Evolutionary conservation across 352 stramenopile species (phyloP).

Genomic region (Vaucheria bursata): DNA sequence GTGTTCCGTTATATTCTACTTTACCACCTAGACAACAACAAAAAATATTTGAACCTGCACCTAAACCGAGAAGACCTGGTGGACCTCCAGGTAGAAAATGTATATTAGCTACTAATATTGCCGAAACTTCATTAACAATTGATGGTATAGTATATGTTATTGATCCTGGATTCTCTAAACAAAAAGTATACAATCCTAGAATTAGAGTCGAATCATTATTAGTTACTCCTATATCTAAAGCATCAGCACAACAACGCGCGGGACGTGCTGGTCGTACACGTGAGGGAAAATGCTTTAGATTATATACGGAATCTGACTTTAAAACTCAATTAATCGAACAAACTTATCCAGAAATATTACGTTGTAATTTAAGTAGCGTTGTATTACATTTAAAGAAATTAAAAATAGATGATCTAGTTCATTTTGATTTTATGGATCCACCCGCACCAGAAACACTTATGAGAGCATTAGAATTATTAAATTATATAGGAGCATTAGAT

Average conservation of each 20-base stretch:
- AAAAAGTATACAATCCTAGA: constrained; percentile 98
- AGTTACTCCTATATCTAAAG: constrained; percentile 91
- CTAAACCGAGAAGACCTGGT: constrained; percentile 59
- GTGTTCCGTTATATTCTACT: too few relatives aligned
- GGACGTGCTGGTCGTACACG: constrained; percentile 82
- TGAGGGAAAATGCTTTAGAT: constrained; percentile 93
- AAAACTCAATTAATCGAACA: constrained; percentile 92
- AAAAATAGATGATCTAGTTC: constrained; percentile 91
- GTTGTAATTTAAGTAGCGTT: constrained; percentile 62
- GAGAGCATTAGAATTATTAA: constrained; percentile 92
- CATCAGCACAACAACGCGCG: constrained; percentile 82
- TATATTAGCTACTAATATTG: constrained; percentile 97
- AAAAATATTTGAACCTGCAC: constrained; percentile 80
- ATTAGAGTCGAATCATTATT: constrained; percentile 96
- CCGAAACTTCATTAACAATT: constrained; percentile 98
- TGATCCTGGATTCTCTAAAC: constrained; percentile 97
- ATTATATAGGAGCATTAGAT: constrained; percentile 93
- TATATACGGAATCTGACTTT: constrained; percentile 97
- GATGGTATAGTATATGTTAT: constrained; percentile 99
- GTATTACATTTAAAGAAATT: constrained; percentile 95
- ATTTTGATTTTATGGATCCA: constrained; percentile 99
- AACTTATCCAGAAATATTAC: constrained; percentile 97
- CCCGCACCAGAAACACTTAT: constrained; percentile 97
- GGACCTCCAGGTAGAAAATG: constrained; percentile 66
- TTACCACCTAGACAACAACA: too few relatives aligned